These are phyloP conservation scores for Licmophora abbreviata DNA, from an alignment of 108 stramenopile species.

Conservation along the genomic window DNA sequence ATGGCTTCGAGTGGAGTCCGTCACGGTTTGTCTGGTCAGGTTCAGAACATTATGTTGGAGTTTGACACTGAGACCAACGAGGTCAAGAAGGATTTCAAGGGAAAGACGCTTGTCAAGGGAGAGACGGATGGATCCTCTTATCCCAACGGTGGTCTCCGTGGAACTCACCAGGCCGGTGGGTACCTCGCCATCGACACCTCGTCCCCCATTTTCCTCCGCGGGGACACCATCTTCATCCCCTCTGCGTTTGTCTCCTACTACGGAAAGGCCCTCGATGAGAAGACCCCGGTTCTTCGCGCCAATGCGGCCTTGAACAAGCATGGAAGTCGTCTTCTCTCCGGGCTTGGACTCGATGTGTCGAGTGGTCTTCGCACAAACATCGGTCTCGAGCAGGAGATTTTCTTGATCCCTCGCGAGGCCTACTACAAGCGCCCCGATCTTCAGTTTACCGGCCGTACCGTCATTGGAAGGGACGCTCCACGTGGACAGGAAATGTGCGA, in stretches of 20 bases:
- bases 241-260: constrained; percentile 87
- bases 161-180: constrained; percentile 88
- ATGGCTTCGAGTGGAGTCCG: constrained; percentile 86
- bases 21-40: constrained; percentile 88
- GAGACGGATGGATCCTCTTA: constrained; percentile 93
- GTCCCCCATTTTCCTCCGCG: constrained; percentile 85
- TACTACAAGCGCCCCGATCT: constrained; percentile 91
- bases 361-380: constrained; percentile 76
- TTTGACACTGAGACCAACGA: constrained; percentile 71
- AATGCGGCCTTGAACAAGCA: constrained; percentile 83
- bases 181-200: constrained; percentile 88
- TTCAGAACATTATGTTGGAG: constrained; percentile 92
- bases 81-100: constrained; percentile 87
- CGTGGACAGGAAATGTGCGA: constrained; percentile 94
- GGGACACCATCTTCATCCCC: constrained; percentile 92
- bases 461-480: constrained; percentile 89
- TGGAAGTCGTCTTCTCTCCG: constrained; percentile 69
- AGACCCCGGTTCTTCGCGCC: constrained; percentile 90
- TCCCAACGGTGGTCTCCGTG: constrained; percentile 94
- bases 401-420: constrained; percentile 86
- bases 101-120: constrained; percentile 85
- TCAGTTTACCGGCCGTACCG: constrained; percentile 87
- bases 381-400: constrained; percentile 96
- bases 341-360: constrained; percentile 67
- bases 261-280: constrained; percentile 93